These are phyloP conservation scores for Rhizopus microsporus DNA, from an alignment of 371 early-diverging fungal genomes.

Conservation along the genomic window DNA sequence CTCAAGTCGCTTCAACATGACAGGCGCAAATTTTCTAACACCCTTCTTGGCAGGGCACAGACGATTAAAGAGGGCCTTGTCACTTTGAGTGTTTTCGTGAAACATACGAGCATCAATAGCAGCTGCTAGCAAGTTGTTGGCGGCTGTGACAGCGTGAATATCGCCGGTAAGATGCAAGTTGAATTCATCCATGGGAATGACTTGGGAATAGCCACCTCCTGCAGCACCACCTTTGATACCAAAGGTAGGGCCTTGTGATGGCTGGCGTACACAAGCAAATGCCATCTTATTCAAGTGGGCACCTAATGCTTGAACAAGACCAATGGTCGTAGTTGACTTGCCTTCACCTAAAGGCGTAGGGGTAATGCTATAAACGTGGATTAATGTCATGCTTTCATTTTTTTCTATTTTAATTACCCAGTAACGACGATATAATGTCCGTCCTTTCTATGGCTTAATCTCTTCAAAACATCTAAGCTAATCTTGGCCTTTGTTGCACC, in stretches of 20 bases:
- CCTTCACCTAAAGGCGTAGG: conserved; percentile 98
- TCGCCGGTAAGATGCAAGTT: conserved; percentile 98
- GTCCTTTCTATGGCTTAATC: conserved; percentile 75
- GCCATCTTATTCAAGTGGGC: conserved; percentile 87
- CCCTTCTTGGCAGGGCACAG: conserved; percentile 90
- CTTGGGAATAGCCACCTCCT: conserved; percentile 96
- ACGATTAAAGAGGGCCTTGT: conserved; percentile 87
- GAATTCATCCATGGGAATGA: conserved; percentile 99
- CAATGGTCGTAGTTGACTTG: conserved; percentile 95
- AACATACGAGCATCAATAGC: conserved; percentile 97
- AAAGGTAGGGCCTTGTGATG: conserved; percentile 97
- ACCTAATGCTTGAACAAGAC: conserved; percentile 91
- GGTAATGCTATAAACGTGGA: conserved; percentile 67
- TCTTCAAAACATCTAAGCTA: conserved; percentile 74
- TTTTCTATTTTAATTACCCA: conserved; percentile 55
- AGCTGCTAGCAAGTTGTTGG: conserved; percentile 96
- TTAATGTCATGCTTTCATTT: neutral
- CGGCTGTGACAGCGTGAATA: conserved; percentile 96
- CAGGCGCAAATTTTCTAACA: conserved; percentile 73
- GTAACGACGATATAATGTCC: conserved; percentile 95
- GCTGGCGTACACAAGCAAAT: conserved; percentile 96
- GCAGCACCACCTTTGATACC: conserved; percentile 99
- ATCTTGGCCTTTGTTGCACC: conserved; percentile 93
- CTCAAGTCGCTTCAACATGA: conserved; percentile 83
- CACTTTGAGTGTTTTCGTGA: conserved; percentile 91